A percentile compares a stretch with the other conserved stretches of the same genome.
Conservation (phyloP, 208 protist species). For the Trichomonas vaginalis region DNA sequence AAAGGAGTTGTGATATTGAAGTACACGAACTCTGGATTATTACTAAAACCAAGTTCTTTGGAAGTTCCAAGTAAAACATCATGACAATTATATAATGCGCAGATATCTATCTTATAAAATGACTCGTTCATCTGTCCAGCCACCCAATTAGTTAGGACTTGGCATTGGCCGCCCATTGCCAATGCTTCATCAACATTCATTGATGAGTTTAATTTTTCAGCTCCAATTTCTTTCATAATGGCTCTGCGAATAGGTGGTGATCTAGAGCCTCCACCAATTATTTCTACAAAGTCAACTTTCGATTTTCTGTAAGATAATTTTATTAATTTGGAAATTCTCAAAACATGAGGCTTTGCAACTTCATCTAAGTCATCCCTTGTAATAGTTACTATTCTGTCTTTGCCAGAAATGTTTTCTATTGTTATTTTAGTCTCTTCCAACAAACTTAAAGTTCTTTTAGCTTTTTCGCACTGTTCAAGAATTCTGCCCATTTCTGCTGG, state of each 20-base stretch:
- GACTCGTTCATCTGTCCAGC: neutral
- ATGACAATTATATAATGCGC: neutral
- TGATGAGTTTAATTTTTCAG: neutral
- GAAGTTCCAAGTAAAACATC: neutral
- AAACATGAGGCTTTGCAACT: neutral
- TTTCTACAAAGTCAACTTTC: neutral
- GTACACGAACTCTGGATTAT: neutral
- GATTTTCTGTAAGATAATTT: neutral
- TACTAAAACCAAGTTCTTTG: neutral
- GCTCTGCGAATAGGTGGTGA: neutral
- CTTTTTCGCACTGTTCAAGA: neutral
- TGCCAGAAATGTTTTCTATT: neutral
- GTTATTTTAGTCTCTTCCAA: neutral
- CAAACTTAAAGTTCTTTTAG: neutral
- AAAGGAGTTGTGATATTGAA: neutral
- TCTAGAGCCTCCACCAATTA: neutral
- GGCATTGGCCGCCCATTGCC: neutral
- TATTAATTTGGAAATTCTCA: neutral
- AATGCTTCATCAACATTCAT: neutral
- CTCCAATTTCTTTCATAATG: neutral
- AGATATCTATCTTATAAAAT: neutral
- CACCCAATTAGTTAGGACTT: neutral
- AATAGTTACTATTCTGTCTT: neutral
- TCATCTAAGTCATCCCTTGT: neutral
- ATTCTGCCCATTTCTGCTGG: neutral